phyloP scores from a whole-genome alignment of 2,329 filamentous ascomycete genomes.

The Cytospora mali region DNA sequence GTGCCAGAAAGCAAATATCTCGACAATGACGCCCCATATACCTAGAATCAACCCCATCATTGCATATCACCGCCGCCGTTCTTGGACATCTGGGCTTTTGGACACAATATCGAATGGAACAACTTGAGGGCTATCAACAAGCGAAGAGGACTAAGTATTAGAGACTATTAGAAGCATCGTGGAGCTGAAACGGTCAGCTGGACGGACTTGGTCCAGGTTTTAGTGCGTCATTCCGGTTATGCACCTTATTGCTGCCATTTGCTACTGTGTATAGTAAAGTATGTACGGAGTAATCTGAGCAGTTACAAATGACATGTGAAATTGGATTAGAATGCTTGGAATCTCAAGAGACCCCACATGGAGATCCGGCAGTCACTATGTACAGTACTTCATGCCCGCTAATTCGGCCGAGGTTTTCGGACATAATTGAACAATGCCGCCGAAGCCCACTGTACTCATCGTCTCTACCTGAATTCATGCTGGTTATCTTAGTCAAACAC shows the following conservation, averaged over 20 bases:
- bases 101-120: not conserved
- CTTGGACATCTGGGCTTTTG: constrained; percentile 15
- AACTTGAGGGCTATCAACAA: not conserved
- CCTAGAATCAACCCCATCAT: constrained; percentile 42
- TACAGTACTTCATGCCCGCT: not conserved
- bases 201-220: not conserved
- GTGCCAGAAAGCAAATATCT: constrained; percentile 66
- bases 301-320: constrained; percentile 19
- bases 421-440: not conserved
- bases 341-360: not conserved
- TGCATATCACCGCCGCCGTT: constrained; percentile 2
- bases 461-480: no score
- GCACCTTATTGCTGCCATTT: not conserved
- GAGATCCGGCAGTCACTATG: not conserved
- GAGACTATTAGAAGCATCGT: not conserved
- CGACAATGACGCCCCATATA: constrained; percentile 60
- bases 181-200: not conserved
- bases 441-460: not conserved
- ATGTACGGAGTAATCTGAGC: not conserved
- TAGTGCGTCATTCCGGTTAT: not conserved
- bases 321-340: not conserved
- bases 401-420: constrained; percentile 9
- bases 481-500: no score
- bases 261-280: not conserved
- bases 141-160: not conserved